A percentile compares a stretch with the other conserved stretches of the same genome.
Evolutionary conservation across 768 basidiomycete genomes (phyloP).

Genomic region (Boletus vermiculosoides): DNA sequence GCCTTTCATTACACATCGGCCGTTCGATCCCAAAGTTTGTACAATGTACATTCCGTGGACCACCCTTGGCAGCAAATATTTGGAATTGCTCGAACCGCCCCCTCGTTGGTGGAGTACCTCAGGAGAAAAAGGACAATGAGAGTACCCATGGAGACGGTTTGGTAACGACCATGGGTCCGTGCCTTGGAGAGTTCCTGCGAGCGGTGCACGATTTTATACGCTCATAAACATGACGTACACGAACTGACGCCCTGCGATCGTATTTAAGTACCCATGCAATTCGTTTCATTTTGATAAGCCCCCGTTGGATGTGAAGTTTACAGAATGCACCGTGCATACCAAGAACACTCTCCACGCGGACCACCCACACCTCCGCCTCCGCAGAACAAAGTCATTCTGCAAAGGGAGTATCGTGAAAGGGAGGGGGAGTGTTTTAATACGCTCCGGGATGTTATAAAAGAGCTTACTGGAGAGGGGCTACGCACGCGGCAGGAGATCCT

Average conservation of each 20-base stretch:
- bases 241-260: neutral
- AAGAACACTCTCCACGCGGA: neutral
- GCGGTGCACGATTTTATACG: neutral
- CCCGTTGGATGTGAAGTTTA: neutral
- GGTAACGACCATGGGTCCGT: neutral
- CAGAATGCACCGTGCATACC: slow-evolving; percentile 2
- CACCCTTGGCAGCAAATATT: neutral
- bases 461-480: slow-evolving; percentile 10
- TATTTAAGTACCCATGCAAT: neutral
- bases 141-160: neutral
- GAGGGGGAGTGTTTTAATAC: slow-evolving; percentile 17
- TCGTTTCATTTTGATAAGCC: neutral
- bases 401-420: slow-evolving; percentile 24
- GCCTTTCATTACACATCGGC: neutral
- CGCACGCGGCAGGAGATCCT: slow-evolving; percentile 22
- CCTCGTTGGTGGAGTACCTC: neutral
- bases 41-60: neutral
- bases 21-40: neutral
- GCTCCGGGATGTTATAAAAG: slow-evolving; percentile 18
- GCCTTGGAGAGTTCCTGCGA: neutral
- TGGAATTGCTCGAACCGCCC: neutral
- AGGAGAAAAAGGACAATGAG: neutral
- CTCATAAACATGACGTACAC: neutral
- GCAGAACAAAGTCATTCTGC: slow-evolving; percentile 13
- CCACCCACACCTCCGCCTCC: neutral